phyloP scores from a whole-genome alignment of 345 rosid species.

The Syzygium aqueum region DNA sequence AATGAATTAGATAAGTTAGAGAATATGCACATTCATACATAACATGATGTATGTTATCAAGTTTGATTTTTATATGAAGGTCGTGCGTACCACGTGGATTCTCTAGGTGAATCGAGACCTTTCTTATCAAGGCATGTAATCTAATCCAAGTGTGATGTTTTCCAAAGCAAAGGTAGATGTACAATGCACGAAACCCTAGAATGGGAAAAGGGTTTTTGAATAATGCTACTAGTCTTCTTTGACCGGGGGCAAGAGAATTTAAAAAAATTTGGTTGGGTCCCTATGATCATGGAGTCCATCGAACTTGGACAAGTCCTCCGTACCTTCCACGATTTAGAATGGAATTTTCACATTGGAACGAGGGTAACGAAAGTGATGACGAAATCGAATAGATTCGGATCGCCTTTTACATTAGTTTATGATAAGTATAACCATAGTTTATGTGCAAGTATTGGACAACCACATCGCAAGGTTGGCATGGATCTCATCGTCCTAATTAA shows the following conservation, averaged over 20 bases:
- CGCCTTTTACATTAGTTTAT: background rate
- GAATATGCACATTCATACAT: background rate
- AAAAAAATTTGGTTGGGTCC: background rate
- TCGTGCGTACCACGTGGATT: background rate
- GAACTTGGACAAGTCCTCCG: background rate
- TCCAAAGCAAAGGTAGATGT: background rate
- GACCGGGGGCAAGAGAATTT: background rate
- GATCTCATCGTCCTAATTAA: background rate
- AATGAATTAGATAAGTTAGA: background rate
- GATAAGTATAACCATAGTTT: background rate
- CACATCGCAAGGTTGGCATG: background rate
- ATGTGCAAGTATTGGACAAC: background rate
- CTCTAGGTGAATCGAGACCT: background rate
- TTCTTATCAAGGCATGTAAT: background rate
- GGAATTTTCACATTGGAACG: background rate
- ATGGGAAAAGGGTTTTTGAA: background rate
- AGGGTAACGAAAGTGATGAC: no score
- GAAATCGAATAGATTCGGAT: background rate
- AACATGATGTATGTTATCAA: background rate
- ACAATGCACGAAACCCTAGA: background rate
- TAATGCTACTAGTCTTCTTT: background rate
- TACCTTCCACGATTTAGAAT: background rate
- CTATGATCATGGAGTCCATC: background rate
- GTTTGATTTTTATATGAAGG: background rate
- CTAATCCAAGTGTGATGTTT: background rate